Evolutionary conservation across 2,329 filamentous ascomycete species (phyloP).

Genomic region (Mollisiaceae sp.): DNA sequence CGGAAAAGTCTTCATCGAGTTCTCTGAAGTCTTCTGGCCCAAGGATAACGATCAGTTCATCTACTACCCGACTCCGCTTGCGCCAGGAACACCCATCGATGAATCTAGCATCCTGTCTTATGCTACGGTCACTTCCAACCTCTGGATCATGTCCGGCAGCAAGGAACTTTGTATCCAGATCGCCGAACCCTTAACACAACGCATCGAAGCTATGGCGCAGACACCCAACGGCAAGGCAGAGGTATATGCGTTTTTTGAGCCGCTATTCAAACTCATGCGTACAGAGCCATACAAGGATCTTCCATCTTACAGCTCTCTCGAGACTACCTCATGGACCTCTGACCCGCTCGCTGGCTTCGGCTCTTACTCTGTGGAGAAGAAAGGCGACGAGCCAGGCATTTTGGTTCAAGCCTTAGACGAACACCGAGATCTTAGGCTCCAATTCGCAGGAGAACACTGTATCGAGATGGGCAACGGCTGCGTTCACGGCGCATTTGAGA

Average conservation of each 20-base stretch:
- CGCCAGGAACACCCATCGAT: slow-evolving; percentile 41
- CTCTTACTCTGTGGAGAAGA: slow-evolving; percentile 50
- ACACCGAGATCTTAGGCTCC: slow-evolving; percentile 45
- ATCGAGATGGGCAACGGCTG: slow-evolving; percentile 49
- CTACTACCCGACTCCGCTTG: slow-evolving; percentile 47
- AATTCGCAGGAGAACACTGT: slow-evolving; percentile 50
- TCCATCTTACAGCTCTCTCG: slow-evolving; percentile 46
- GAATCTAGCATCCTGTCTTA: slow-evolving; percentile 48
- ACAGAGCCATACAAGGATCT: slow-evolving; percentile 51
- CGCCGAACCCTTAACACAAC: slow-evolving; percentile 50
- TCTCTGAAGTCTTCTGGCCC: slow-evolving; percentile 50
- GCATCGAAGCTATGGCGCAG: slow-evolving; percentile 49
- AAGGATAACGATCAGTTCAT: slow-evolving; percentile 53
- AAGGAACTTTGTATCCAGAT: slow-evolving; percentile 51
- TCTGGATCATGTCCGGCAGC: slow-evolving; percentile 50
- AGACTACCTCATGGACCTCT: slow-evolving; percentile 51
- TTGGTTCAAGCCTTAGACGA: slow-evolving; percentile 46
- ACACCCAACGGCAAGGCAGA: slow-evolving; percentile 31
- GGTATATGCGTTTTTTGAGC: slow-evolving; percentile 50
- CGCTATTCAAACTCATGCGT: slow-evolving; percentile 49
- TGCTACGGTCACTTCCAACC: slow-evolving; percentile 50
- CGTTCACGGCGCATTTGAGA: slow-evolving; percentile 51
- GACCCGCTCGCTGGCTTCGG: slow-evolving; percentile 51
- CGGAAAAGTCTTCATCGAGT: slow-evolving; percentile 51
- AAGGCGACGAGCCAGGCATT: slow-evolving; percentile 48